Percentiles rank a stretch among this genome's conserved stretches.
These are phyloP conservation scores for Tolypocladium album DNA, from an alignment of 2,329 filamentous ascomycete species.

Conservation along the genomic window DNA sequence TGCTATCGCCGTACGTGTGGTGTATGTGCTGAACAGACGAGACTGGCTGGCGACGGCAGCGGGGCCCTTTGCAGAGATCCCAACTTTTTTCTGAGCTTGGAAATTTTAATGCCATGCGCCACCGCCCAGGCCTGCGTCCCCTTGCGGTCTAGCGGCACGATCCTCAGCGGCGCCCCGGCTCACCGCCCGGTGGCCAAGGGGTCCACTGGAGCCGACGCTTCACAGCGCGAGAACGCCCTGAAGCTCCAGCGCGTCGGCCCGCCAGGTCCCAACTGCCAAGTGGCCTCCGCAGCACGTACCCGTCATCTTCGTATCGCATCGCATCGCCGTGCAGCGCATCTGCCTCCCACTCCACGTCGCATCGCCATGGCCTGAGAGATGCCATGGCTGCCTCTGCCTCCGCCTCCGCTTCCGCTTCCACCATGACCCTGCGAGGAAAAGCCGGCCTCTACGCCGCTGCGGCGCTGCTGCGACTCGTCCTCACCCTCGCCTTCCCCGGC, in stretches of 20 bases:
- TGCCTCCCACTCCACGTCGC: not conserved
- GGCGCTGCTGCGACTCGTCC: conserved; percentile 64
- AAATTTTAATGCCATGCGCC: conserved; percentile 22
- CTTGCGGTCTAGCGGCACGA: conserved; percentile 5
- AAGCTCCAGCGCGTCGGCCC: not conserved
- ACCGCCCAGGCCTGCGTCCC: conserved; percentile 14
- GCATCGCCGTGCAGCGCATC: not conserved
- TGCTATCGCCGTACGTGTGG: conserved; percentile 2
- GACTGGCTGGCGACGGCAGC: conserved; percentile 14
- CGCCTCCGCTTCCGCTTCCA: conserved; percentile 17
- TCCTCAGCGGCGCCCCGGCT: conserved; percentile 4
- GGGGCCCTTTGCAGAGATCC: conserved; percentile 18
- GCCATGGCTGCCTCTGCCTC: conserved; percentile 21
- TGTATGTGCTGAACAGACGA: too few species aligned
- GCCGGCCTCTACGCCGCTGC: conserved; percentile 61
- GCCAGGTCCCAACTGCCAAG: conserved; percentile 4
- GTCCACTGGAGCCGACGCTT: not conserved
- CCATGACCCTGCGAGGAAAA: conserved; percentile 30
- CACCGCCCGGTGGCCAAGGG: conserved; percentile 11
- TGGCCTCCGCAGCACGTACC: conserved; percentile 6
- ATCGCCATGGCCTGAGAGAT: conserved; percentile 14
- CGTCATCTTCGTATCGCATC: not conserved
- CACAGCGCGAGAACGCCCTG: not conserved
- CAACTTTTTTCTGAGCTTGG: conserved; percentile 18
- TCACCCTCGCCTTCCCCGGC: conserved; percentile 72